phyloP scores from a whole-genome alignment of 129 eudicot species.

The Sambucus nigra region DNA sequence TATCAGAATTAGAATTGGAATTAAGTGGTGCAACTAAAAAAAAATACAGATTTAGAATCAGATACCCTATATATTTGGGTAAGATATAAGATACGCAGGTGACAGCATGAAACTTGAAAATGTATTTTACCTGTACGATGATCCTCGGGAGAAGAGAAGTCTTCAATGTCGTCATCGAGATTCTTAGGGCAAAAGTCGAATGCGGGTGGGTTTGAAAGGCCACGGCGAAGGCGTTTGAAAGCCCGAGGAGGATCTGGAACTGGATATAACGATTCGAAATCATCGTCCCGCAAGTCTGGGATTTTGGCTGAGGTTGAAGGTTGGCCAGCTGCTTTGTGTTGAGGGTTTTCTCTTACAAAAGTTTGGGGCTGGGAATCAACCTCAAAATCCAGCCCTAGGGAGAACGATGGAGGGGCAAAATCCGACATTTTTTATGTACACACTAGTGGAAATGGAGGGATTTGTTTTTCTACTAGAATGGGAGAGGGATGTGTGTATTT shows the following conservation, averaged over 20 bases:
- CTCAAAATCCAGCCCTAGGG: slow-evolving; percentile 78
- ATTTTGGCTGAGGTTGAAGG: slow-evolving; percentile 8
- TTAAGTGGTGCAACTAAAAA: too few species aligned
- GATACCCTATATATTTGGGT: too few species aligned
- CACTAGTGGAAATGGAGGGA: neutral
- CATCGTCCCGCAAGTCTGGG: slow-evolving; percentile 26
- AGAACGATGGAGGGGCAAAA: slow-evolving; percentile 70
- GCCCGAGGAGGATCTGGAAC: slow-evolving; percentile 16
- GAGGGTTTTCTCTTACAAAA: slow-evolving; percentile 11
- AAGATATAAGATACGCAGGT: too few species aligned
- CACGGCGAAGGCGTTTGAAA: slow-evolving; percentile 64
- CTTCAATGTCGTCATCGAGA: slow-evolving; percentile 72
- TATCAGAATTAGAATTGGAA: too few species aligned
- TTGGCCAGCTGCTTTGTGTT: slow-evolving; percentile 9
- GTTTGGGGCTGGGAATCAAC: slow-evolving; percentile 42
- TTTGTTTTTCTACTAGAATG: neutral
- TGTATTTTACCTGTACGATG: slow-evolving; percentile 25
- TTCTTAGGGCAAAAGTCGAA: slow-evolving; percentile 16
- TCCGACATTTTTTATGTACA: slow-evolving; percentile 33
- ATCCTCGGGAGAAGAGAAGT: slow-evolving; percentile 60
- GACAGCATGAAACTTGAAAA: too few species aligned
- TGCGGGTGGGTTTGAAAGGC: slow-evolving; percentile 9
- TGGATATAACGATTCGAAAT: slow-evolving; percentile 35
- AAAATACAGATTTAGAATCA: too few species aligned
- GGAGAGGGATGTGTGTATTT: slow-evolving; percentile 5